Evolutionary conservation across 305 asterid species (phyloP).

Genomic region (Rubia tinctorum): DNA sequence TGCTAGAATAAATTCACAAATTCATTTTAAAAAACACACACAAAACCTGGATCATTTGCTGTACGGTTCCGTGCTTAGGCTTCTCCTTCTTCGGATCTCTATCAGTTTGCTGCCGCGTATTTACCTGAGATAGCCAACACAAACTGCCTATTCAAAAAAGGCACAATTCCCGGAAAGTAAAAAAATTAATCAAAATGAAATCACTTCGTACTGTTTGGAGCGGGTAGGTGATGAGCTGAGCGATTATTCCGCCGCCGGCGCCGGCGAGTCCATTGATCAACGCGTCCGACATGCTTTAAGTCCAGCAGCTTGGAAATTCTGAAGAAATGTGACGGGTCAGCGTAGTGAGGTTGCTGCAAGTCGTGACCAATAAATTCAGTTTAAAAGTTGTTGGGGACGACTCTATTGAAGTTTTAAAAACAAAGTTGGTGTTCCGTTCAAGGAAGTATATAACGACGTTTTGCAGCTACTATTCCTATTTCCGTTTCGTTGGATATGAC

Average conservation of each 20-base stretch:
- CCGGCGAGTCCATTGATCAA: constrained; percentile 97
- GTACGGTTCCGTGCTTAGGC: constrained; percentile 53
- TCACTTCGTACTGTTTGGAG: constrained; percentile 63
- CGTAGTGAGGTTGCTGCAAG: not conserved
- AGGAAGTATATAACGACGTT: not conserved
- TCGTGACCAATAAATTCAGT: not conserved
- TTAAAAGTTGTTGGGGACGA: not conserved
- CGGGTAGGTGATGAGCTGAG: constrained; percentile 94
- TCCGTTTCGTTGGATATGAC: too few relatives aligned
- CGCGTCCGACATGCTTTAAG: constrained; percentile 72
- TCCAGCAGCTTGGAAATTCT: not conserved
- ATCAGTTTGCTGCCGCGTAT: constrained; percentile 89
- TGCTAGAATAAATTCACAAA: constrained; percentile 14
- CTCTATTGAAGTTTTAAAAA: not conserved
- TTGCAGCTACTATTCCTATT: not conserved
- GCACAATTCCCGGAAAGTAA: not conserved
- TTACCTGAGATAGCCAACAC: constrained; percentile 47
- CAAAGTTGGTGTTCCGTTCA: not conserved
- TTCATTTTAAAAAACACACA: not conserved
- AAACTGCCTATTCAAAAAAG: not conserved
- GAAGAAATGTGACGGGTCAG: not conserved
- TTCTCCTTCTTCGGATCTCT: constrained; percentile 74
- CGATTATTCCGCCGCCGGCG: constrained; percentile 94
- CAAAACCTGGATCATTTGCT: constrained; percentile 66
- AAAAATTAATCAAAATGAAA: not conserved